Percentiles rank a stretch among this genome's conserved stretches.
phyloP scores from a whole-genome alignment of 345 rosid genomes.

The Pistacia integerrima region DNA sequence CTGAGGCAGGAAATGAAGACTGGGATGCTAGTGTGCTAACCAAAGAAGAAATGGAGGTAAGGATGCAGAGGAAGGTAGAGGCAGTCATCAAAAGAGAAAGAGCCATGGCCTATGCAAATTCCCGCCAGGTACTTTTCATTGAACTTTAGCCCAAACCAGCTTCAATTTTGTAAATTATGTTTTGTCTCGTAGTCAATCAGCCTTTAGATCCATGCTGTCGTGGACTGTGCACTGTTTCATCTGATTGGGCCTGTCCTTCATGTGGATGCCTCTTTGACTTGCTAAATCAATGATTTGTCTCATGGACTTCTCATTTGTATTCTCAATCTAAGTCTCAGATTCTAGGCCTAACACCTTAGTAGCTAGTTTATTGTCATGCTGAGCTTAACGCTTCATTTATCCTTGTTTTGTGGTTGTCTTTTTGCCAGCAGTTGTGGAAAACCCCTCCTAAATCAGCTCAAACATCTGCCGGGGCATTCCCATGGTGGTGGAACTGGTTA shows the following conservation, averaged over 20 bases:
- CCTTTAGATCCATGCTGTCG: not conserved
- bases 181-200: not conserved
- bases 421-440: constrained; percentile 54
- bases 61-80: constrained; percentile 76
- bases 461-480: constrained; percentile 52
- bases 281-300: not conserved
- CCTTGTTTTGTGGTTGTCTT: constrained; percentile 1
- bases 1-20: constrained; percentile 64
- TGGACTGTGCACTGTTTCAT: not conserved
- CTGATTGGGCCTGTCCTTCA: not conserved
- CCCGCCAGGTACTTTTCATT: constrained; percentile 66
- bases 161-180: not conserved
- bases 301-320: no score
- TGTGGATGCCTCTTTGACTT: not conserved
- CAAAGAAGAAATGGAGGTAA: constrained; percentile 72
- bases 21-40: constrained; percentile 90
- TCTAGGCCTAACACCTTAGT: not conserved
- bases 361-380: not conserved
- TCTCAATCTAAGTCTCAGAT: not conserved
- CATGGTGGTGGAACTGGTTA: constrained; percentile 99
- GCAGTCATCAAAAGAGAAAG: constrained; percentile 86
- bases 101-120: constrained; percentile 88
- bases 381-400: not conserved
- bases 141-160: not conserved
- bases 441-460: constrained; percentile 55